These are phyloP conservation scores for Penicillium sp. DNA, from an alignment of 2,329 filamentous ascomycete species.

Conservation along the genomic window DNA sequence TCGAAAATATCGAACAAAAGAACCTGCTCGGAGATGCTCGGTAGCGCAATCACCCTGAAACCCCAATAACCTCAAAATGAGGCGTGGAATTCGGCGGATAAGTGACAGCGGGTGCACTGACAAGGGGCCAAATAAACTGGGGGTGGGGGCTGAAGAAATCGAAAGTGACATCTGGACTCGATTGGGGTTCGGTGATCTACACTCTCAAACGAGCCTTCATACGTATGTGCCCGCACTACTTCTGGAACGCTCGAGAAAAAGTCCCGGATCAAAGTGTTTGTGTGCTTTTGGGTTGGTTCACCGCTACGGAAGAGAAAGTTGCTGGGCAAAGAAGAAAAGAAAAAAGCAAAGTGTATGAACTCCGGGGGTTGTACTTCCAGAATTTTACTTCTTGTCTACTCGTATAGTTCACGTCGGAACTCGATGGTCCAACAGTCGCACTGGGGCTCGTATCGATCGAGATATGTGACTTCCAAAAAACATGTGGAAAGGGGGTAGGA, in stretches of 20 bases:
- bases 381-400: background rate
- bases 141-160: constrained; percentile 8
- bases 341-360: background rate
- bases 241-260: background rate
- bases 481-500: background rate
- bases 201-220: constrained; percentile 4
- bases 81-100: constrained; percentile 10
- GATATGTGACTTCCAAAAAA: background rate
- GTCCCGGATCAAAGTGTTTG: background rate
- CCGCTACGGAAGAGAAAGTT: constrained; percentile 8
- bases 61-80: constrained; percentile 7
- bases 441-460: background rate
- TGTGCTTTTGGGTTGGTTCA: constrained; percentile 5
- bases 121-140: constrained; percentile 1
- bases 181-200: constrained; percentile 4
- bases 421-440: background rate
- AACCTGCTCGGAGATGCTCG: constrained; percentile 19
- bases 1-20: background rate
- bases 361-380: background rate
- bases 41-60: constrained; percentile 27
- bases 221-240: background rate
- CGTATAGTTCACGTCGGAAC: background rate
- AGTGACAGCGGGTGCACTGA: constrained; percentile 25
- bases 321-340: too few relatives aligned
- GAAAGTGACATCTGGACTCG: background rate